Base-by-base conservation (phyloP, 805 yeast species). In the Saccharomycopsis microspora region DNA sequence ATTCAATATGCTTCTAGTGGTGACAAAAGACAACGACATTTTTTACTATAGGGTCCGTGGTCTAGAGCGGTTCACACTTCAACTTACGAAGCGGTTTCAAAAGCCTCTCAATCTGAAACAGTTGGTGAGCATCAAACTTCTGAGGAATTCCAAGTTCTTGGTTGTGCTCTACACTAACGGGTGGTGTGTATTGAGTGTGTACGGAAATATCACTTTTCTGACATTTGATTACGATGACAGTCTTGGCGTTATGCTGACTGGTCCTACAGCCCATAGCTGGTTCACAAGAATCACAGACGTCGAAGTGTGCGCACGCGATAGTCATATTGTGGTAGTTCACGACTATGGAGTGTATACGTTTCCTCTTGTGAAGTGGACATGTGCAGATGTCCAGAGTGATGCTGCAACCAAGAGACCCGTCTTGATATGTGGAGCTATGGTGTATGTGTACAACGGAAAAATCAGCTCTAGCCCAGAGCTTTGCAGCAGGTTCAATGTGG, bases 171-270 rank as follows among this genome's bases (percentile, higher is more conserved):
- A 47, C 32, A 27, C 34, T 2, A 47, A 55, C 30, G 56, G 58
- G 1, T 61, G 65, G 65, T 49, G 54, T 3, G n/a, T 57, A 2
- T 47, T 54, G n/a, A 60, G 64, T 5, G 55, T 57, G 1, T 61
- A 56, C 49, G 65, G 64, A 5, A 47, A 56, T 32, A 54, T 54
- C 4, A 46, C 48, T 2, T 61, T 61, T 46, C 48, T 53, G 4
- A 52, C 57, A 34, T 45, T 47, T 43, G 53, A 51, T 10, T 51
- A 54, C 29, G 58, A 54, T 43, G 45, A 48, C 10, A 35, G 34
- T 33, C 32, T 52, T 32, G 55, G 55, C 5, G 42, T 44, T n/a
- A 19, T 19, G 19, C 19, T 19, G 19, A 50, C 47, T 28, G 48
- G 41, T 10, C 27, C n/a, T 5, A 32, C 10, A 5, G 29, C 44